Conservation (phyloP, 2,329 filamentous ascomycete genomes). For the Xylariaceae sp. region DNA sequence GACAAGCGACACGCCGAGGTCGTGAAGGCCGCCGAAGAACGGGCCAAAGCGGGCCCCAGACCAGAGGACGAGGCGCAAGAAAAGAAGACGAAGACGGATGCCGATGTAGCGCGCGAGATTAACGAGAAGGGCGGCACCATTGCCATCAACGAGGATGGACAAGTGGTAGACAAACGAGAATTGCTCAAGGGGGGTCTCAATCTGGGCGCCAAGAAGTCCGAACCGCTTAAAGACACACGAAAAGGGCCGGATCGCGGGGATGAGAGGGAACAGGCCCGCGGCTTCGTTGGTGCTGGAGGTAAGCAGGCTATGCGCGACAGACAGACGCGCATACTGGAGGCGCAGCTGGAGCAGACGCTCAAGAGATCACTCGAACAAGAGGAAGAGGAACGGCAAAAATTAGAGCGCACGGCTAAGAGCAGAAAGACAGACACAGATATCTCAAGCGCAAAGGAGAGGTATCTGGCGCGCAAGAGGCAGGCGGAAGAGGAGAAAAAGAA, state of each 20-base stretch:
- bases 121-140: slow-evolving; percentile 67
- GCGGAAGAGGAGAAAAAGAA: slow-evolving; percentile 72
- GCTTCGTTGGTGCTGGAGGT: slow-evolving; percentile 54
- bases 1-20: slow-evolving; percentile 74
- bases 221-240: slow-evolving; percentile 45
- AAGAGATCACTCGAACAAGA: slow-evolving; percentile 76
- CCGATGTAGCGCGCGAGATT: slow-evolving; percentile 71
- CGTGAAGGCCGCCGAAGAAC: slow-evolving; percentile 69
- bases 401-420: slow-evolving; percentile 74
- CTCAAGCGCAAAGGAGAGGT: slow-evolving; percentile 78
- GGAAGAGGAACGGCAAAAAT: slow-evolving; percentile 65
- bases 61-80: slow-evolving; percentile 45
- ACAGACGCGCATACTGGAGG: slow-evolving; percentile 79
- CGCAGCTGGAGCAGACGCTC: slow-evolving; percentile 74
- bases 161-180: slow-evolving; percentile 85
- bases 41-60: slow-evolving; percentile 50
- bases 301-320: slow-evolving; percentile 75
- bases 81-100: slow-evolving; percentile 60
- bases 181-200: slow-evolving; percentile 79
- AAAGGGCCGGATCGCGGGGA: slow-evolving; percentile 39
- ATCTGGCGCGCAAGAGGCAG: slow-evolving; percentile 77
- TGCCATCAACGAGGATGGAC: slow-evolving; percentile 79
- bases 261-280: slow-evolving; percentile 41
- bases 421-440: slow-evolving; percentile 80
- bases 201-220: slow-evolving; percentile 65